Percentiles rank a stretch among this genome's conserved stretches.
phyloP scores from a whole-genome alignment of 345 rosid genomes.

The Orychophragmus violaceus region DNA sequence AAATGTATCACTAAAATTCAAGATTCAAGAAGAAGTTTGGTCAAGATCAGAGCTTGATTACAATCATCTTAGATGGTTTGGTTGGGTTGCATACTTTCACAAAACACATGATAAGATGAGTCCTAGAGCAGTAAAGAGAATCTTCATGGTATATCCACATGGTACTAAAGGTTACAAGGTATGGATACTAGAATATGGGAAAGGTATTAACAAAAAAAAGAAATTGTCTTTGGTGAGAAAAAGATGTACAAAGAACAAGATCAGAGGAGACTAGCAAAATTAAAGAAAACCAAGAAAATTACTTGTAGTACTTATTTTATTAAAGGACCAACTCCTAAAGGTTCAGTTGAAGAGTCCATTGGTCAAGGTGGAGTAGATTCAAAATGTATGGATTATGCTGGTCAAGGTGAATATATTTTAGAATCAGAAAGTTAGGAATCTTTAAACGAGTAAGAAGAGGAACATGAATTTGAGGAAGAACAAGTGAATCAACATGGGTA shows the following conservation, averaged over 20 bases:
- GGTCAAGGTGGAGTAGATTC: not conserved
- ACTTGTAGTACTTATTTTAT: too few relatives aligned
- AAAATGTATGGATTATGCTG: too few relatives aligned
- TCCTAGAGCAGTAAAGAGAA: not conserved
- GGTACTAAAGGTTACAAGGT: not conserved
- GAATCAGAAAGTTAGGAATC: not conserved
- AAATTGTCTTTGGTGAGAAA: not conserved
- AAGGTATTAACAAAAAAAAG: not conserved
- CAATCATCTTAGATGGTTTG: not conserved
- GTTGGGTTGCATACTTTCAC: not conserved
- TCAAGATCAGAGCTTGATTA: too few relatives aligned
- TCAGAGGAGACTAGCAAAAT: not conserved
- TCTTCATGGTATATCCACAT: not conserved
- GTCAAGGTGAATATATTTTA: too few relatives aligned
- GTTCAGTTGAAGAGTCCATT: not conserved
- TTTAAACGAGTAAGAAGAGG: not conserved
- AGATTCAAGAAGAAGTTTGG: not conserved
- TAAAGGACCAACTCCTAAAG: not conserved
- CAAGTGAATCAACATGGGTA: not conserved
- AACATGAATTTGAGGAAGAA: not conserved
- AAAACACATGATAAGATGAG: not conserved
- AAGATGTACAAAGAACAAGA: not conserved
- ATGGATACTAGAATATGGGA: not conserved
- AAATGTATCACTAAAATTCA: not conserved
- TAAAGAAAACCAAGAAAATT: not conserved